Percentiles rank a stretch among this genome's conserved stretches.
These are phyloP conservation scores for Trichoderma guizhouense DNA, from an alignment of 2,329 filamentous ascomycete genomes.

Conservation along the genomic window DNA sequence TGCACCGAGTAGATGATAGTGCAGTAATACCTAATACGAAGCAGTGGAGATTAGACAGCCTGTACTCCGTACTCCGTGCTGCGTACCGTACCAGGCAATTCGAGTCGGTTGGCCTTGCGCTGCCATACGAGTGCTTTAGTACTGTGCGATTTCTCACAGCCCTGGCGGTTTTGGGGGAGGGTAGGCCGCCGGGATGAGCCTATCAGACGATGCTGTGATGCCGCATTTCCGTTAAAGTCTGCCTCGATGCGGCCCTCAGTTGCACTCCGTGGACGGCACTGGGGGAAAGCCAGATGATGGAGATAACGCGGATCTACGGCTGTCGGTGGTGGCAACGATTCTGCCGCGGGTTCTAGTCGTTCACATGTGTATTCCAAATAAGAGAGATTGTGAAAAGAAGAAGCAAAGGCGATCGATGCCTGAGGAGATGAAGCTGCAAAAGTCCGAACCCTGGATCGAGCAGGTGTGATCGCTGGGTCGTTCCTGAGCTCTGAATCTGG, in stretches of 20 bases:
- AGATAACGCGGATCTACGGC: background rate
- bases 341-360: background rate
- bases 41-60: background rate
- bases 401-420: background rate
- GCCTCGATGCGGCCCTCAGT: background rate
- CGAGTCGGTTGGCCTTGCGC: background rate
- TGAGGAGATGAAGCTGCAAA: background rate
- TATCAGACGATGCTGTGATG: constrained; percentile 12
- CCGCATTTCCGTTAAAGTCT: constrained; percentile 3
- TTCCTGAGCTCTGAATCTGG: background rate
- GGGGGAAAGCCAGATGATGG: background rate
- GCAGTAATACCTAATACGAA: background rate
- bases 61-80: background rate
- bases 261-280: background rate
- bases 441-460: background rate
- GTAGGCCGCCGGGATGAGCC: background rate
- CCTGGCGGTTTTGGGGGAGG: background rate
- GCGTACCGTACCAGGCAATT: background rate
- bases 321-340: background rate
- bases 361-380: background rate
- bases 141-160: background rate
- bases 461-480: constrained; percentile 5
- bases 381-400: background rate
- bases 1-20: background rate
- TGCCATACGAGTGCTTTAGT: background rate